phyloP scores from a whole-genome alignment of 2,329 filamentous ascomycete genomes.

The Ilyonectria robusta region DNA sequence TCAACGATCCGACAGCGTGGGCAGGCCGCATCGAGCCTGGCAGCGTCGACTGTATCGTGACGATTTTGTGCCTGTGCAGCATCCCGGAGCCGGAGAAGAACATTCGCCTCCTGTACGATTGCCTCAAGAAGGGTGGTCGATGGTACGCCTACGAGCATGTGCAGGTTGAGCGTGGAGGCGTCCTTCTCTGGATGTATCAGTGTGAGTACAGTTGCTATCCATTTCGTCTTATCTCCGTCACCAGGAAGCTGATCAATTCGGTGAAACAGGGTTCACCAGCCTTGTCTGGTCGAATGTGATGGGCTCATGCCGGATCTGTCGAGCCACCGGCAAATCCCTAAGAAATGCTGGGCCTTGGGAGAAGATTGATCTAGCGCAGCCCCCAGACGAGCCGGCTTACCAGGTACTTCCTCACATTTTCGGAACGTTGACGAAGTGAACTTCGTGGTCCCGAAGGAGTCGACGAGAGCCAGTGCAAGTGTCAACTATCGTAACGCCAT shows the following conservation, averaged over 20 bases:
- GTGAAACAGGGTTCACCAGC: conserved; percentile 61
- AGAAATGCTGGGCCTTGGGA: conserved; percentile 66
- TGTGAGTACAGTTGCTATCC: conserved; percentile 56
- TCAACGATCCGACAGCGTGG: conserved; percentile 60
- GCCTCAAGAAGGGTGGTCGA: conserved; percentile 72
- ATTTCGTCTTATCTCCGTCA: not conserved
- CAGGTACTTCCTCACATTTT: conserved; percentile 63
- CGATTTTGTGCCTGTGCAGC: conserved; percentile 73
- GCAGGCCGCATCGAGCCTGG: conserved; percentile 63
- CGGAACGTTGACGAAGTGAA: conserved; percentile 67
- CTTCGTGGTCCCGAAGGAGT: not conserved
- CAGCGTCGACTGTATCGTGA: conserved; percentile 72
- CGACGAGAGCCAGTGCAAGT: not conserved
- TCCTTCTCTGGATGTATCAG: conserved; percentile 64
- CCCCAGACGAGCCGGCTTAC: conserved; percentile 58
- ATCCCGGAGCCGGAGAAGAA: conserved; percentile 73
- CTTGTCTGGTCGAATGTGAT: conserved; percentile 67
- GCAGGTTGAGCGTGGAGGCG: conserved; percentile 54
- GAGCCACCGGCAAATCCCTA: conserved; percentile 63
- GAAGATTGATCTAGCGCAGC: conserved; percentile 62
- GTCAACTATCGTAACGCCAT: not conserved
- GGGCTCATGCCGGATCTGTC: conserved; percentile 66
- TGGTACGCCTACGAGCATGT: conserved; percentile 78
- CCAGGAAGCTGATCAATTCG: not conserved
- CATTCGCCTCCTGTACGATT: conserved; percentile 67